Percentiles rank a stretch among this genome's conserved stretches.
Evolutionary conservation across 2,329 filamentous ascomycete species (phyloP).

Genomic region (Chaetomiaceae sp.): DNA sequence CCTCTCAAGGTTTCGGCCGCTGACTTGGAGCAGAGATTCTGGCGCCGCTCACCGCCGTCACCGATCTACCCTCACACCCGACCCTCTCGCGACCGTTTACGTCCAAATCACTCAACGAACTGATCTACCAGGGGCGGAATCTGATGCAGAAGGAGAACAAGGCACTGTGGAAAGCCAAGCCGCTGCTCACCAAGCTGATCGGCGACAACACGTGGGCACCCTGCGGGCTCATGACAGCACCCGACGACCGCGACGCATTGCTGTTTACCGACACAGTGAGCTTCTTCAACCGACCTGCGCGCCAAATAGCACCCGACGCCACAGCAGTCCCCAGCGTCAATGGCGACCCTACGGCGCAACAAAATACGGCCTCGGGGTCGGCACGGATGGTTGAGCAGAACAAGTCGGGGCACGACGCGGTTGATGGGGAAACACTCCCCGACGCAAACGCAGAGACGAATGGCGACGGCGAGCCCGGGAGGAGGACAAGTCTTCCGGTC

Average conservation of each 20-base stretch:
- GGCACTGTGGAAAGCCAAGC: constrained; percentile 69
- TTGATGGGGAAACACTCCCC: constrained; percentile 11
- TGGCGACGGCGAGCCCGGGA: neutral
- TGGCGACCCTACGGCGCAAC: neutral
- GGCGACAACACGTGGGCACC: constrained; percentile 69
- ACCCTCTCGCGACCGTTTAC: constrained; percentile 70
- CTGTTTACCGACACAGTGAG: constrained; percentile 47
- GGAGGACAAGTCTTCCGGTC: neutral
- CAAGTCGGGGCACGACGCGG: neutral
- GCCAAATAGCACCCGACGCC: neutral
- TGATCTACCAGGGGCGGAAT: constrained; percentile 63
- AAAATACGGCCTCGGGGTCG: neutral
- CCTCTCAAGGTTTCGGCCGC: constrained; percentile 20
- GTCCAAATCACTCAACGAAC: constrained; percentile 65
- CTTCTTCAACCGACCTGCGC: constrained; percentile 26
- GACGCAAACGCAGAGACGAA: constrained; percentile 11
- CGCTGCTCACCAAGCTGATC: constrained; percentile 65
- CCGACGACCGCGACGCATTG: constrained; percentile 45
- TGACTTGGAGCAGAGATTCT: constrained; percentile 56
- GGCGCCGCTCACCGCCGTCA: constrained; percentile 68
- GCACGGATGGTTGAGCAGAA: neutral
- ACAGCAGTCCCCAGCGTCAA: constrained; percentile 5
- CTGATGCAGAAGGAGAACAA: constrained; percentile 72
- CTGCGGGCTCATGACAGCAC: constrained; percentile 52
- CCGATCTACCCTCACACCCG: constrained; percentile 69